Conservation (phyloP, 352 stramenopile genomes). For the Phytopythium vexans region DNA sequence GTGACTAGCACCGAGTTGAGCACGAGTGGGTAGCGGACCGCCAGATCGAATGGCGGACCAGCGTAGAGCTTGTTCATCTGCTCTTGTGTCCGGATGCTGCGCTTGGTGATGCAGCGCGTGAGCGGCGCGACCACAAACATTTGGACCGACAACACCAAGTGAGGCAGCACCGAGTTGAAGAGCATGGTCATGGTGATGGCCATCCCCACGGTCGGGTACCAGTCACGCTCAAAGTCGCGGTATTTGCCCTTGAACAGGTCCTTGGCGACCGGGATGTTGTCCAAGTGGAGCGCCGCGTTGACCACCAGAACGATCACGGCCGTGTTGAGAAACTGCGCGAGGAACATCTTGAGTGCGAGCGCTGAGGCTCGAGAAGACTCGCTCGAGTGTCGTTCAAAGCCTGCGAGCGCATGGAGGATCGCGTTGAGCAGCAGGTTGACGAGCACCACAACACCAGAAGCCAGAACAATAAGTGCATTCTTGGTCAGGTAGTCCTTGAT, state of each 20-base stretch:
- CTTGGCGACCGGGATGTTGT: constrained; percentile 32
- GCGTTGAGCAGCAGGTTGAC: constrained; percentile 76
- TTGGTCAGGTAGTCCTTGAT: constrained; percentile 65
- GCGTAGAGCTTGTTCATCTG: constrained; percentile 80
- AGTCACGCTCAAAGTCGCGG: constrained; percentile 79
- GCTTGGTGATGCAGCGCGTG: constrained; percentile 28
- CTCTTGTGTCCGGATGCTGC: constrained; percentile 58
- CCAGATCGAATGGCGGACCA: constrained; percentile 68
- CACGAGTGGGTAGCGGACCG: constrained; percentile 76
- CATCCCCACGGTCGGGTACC: constrained; percentile 85
- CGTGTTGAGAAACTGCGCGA: constrained; percentile 82
- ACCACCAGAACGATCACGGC: constrained; percentile 81
- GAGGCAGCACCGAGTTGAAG: constrained; percentile 73
- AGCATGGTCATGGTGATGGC: constrained; percentile 86
- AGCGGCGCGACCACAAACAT: constrained; percentile 60
- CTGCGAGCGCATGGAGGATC: constrained; percentile 62
- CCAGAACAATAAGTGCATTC: constrained; percentile 66
- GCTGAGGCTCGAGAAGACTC: constrained; percentile 78
- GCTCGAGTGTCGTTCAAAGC: constrained; percentile 73
- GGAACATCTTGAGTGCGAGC: constrained; percentile 77
- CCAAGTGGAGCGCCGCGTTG: constrained; percentile 54
- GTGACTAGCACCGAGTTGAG: constrained; percentile 86
- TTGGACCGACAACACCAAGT: constrained; percentile 52
- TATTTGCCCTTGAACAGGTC: constrained; percentile 80
- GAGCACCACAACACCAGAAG: constrained; percentile 63